Conservation (phyloP, 371 early-diverging fungal species). For the Syncephalis plumigaleata region DNA sequence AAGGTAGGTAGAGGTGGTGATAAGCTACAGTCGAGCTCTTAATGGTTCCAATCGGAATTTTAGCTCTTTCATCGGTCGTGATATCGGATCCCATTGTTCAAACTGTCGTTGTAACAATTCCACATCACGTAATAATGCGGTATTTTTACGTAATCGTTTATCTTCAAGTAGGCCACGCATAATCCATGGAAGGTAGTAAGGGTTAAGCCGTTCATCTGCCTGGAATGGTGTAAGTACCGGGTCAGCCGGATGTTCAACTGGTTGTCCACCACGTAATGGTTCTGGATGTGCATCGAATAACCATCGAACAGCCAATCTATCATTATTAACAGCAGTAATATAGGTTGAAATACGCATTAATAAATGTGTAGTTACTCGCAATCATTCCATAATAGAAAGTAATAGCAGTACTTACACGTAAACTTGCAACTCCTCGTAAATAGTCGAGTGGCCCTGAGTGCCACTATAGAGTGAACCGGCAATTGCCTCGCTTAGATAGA, state of each 20-base stretch:
- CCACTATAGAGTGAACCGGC: slow-evolving; percentile 69
- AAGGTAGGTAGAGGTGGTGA: too few species aligned
- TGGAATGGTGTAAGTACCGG: slow-evolving; percentile 19
- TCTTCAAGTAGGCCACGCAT: slow-evolving; percentile 66
- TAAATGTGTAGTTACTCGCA: slow-evolving; percentile 81
- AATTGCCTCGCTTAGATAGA: slow-evolving; percentile 65
- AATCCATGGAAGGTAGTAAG: slow-evolving; percentile 80
- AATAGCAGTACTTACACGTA: slow-evolving; percentile 31
- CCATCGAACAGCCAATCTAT: slow-evolving; percentile 14
- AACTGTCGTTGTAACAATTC: slow-evolving; percentile 34
- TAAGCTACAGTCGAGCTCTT: too few species aligned
- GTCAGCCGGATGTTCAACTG: slow-evolving; percentile 4
- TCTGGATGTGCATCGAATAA: slow-evolving; percentile 10
- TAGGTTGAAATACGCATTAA: slow-evolving; percentile 14
- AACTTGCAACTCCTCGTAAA: slow-evolving; percentile 77
- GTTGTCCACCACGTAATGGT: slow-evolving; percentile 6
- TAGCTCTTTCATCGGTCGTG: slow-evolving; percentile 55
- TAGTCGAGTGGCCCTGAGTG: slow-evolving; percentile 76
- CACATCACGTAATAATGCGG: slow-evolving; percentile 33
- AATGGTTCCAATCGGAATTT: slow-evolving; percentile 41
- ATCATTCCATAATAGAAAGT: slow-evolving; percentile 30
- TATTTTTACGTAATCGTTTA: slow-evolving; percentile 29
- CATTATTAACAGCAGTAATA: neutral
- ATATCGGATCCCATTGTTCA: slow-evolving; percentile 60
- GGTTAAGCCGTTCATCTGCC: slow-evolving; percentile 48